A percentile compares a stretch with the other conserved stretches of the same genome.
Conservation (phyloP, 495 filamentous ascomycete genomes). For the Penicillium antarcticum region DNA sequence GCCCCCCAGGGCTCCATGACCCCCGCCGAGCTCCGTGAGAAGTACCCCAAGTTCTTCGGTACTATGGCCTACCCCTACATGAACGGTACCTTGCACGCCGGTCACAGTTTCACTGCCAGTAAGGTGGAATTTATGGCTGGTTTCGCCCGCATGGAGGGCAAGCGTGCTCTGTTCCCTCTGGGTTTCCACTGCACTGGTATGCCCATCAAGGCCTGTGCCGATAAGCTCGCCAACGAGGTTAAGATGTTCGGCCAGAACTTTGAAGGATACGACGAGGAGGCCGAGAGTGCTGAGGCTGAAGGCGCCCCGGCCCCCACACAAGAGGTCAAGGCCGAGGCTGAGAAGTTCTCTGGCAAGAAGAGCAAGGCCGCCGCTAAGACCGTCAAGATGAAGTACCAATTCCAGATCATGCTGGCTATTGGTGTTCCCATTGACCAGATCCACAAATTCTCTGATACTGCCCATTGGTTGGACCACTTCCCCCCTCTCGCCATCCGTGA, state of each 20-base stretch:
- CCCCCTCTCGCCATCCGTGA: conserved; percentile 78
- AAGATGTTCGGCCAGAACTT: conserved; percentile 87
- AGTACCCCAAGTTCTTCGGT: conserved; percentile 87
- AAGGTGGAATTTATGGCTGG: conserved; percentile 91
- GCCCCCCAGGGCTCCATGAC: conserved; percentile 68
- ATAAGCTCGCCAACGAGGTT: conserved; percentile 87
- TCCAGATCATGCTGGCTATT: conserved; percentile 83
- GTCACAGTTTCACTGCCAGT: conserved; percentile 82
- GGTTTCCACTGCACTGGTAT: conserved; percentile 97
- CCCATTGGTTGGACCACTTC: conserved; percentile 86
- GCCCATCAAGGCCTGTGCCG: conserved; percentile 95
- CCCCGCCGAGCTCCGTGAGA: conserved; percentile 68
- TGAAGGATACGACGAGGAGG: conserved; percentile 64
- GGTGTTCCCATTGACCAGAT: conserved; percentile 85
- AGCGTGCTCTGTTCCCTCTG: conserved; percentile 78
- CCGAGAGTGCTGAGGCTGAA: conserved; percentile 39
- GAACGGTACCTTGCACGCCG: conserved; percentile 91
- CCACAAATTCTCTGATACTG: conserved; percentile 83
- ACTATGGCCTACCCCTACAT: conserved; percentile 96
- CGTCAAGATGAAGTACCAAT: conserved; percentile 85
- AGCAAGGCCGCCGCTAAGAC: conserved; percentile 89
- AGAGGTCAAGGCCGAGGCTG: conserved; percentile 69
- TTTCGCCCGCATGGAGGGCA: conserved; percentile 84
- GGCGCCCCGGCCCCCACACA: conserved; percentile 49
- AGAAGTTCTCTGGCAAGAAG: conserved; percentile 92